A percentile compares a stretch with the other conserved stretches of the same genome.
Evolutionary conservation across 2,329 filamentous ascomycete genomes (phyloP).

Genomic region (Penicillium hesseltinei): DNA sequence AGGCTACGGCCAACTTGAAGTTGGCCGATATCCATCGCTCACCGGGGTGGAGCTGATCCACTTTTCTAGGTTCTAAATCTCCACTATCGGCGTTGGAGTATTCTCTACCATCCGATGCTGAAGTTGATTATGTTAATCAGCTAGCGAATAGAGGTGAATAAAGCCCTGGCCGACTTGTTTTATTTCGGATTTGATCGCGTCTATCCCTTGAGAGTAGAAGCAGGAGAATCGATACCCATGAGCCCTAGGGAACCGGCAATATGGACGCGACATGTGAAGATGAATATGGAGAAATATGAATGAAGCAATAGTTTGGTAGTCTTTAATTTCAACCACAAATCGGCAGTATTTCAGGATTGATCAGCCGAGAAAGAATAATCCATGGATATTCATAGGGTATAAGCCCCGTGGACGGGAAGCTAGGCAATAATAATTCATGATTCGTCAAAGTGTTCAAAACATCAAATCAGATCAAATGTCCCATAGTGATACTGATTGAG

Average conservation of each 20-base stretch:
- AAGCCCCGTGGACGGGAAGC: background rate
- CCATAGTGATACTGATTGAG: slow-evolving; percentile 28
- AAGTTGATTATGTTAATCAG: background rate
- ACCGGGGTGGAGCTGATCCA: background rate
- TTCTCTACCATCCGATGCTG: background rate
- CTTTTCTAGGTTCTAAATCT: background rate
- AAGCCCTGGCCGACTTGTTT: background rate
- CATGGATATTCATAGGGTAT: background rate
- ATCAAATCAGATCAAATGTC: slow-evolving; percentile 7
- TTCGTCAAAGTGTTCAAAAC: background rate
- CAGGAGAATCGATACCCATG: background rate
- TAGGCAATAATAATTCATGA: background rate
- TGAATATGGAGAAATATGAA: background rate
- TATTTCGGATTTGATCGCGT: background rate
- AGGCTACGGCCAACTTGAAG: background rate
- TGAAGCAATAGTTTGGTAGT: background rate
- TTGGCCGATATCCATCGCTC: background rate
- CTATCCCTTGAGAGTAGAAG: background rate
- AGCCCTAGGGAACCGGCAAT: background rate
- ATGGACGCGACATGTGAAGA: background rate
- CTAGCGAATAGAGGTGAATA: background rate
- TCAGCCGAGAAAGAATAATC: background rate
- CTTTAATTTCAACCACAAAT: background rate
- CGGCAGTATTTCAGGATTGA: background rate
- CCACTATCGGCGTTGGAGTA: background rate